Conservation (phyloP, 371 early-diverging fungal species). For the Mortierella polycephala region DNA sequence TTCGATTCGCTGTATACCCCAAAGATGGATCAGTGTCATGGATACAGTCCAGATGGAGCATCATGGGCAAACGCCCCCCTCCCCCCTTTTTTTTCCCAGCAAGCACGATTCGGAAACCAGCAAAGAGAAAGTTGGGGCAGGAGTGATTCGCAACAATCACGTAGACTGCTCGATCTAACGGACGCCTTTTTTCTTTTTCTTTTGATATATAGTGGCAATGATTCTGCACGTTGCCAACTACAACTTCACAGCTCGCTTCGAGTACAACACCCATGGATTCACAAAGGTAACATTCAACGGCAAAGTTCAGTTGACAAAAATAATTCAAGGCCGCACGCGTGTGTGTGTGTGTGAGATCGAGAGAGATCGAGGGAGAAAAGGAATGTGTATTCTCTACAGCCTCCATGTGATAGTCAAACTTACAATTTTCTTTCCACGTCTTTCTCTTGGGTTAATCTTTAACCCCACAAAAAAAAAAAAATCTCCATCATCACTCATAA, state of each 20-base stretch:
- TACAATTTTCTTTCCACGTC: no score
- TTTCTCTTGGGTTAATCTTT: constrained; percentile 1
- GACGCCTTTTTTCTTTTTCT: neutral
- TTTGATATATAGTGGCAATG: constrained; percentile 44
- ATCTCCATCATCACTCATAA: neutral
- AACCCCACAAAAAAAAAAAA: constrained; percentile 26
- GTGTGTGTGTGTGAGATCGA: neutral
- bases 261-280: constrained; percentile 57
- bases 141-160: neutral
- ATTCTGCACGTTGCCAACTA: constrained; percentile 64
- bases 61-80: no score
- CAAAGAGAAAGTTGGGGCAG: neutral
- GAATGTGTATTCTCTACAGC: neutral
- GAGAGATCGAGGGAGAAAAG: neutral
- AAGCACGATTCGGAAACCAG: no score
- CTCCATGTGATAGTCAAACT: constrained; percentile 26
- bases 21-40: no score
- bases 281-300: constrained; percentile 50
- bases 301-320: neutral
- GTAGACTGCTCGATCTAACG: neutral
- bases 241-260: constrained; percentile 61
- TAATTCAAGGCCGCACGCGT: neutral
- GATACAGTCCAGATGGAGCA: no score
- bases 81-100: no score
- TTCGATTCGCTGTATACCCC: neutral